Evolutionary conservation across 2,329 filamentous ascomycete species (phyloP).

Genomic region (Blastomyces parvus): DNA sequence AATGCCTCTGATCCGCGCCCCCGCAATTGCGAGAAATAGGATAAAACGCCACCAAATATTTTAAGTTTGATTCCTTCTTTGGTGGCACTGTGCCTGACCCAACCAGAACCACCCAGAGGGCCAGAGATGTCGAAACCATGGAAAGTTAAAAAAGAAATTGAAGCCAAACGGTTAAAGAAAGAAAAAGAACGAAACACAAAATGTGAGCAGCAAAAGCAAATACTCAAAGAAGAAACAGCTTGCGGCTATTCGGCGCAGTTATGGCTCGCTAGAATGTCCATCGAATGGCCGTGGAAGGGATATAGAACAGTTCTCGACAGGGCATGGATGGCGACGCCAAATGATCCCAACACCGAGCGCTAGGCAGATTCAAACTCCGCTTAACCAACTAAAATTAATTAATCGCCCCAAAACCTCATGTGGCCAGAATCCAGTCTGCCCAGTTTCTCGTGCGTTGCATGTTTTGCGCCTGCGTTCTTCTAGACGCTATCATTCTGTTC

Average conservation of each 20-base stretch:
- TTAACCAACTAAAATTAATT: no score
- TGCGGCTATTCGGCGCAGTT: not conserved
- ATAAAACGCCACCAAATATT: not conserved
- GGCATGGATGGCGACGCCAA: not conserved
- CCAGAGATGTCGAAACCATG: not conserved
- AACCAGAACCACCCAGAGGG: not conserved
- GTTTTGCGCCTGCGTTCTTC: no score
- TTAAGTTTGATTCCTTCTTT: not conserved
- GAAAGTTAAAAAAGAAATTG: not conserved
- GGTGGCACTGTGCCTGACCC: not conserved
- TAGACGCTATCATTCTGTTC: no score
- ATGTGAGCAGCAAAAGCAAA: constrained; percentile 4
- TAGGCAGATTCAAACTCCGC: no score
- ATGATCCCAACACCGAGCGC: not conserved
- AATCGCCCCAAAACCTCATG: no score
- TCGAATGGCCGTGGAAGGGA: constrained; percentile 2
- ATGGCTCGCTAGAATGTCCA: not conserved
- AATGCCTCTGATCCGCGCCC: not conserved
- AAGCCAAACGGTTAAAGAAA: not conserved
- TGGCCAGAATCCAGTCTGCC: no score
- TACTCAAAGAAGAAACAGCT: not conserved
- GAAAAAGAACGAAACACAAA: not conserved
- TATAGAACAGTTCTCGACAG: not conserved
- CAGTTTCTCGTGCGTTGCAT: no score
- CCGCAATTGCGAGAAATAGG: not conserved